Conservation (phyloP, 306 rosid species). For the Casuarina cunninghamiana region DNA sequence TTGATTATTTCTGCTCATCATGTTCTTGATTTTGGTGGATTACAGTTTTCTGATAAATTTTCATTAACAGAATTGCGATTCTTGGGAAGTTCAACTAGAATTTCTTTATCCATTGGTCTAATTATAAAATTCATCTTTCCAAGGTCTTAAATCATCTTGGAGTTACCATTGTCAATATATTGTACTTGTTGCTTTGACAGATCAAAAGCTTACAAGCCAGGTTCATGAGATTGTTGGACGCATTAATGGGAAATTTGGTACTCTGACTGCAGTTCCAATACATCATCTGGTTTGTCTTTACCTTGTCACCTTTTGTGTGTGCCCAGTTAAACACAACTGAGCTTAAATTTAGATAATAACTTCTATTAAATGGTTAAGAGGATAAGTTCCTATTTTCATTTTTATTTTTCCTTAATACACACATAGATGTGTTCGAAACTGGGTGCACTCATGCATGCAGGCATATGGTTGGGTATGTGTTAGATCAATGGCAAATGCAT, state of each 20-base stretch:
- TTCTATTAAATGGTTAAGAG: not conserved
- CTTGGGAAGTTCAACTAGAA: not conserved
- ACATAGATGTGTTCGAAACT: not conserved
- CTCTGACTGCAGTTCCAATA: constrained; percentile 91
- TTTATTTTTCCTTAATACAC: not conserved
- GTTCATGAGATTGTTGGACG: constrained; percentile 99
- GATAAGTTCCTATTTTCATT: not conserved
- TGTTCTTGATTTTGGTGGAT: not conserved
- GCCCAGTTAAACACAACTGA: not conserved
- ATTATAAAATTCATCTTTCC: constrained; percentile 1
- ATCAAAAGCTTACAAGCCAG: constrained; percentile 95
- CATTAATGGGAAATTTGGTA: constrained; percentile 96
- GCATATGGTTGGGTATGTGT: not conserved
- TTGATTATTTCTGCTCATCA: not conserved
- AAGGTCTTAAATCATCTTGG: not conserved
- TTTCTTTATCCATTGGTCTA: not conserved
- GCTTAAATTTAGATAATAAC: not conserved
- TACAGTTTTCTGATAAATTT: not conserved
- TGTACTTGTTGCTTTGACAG: constrained; percentile 44
- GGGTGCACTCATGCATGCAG: not conserved
- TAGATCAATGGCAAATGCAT: not conserved
- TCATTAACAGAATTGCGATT: not conserved
- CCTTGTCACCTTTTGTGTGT: constrained; percentile 23
- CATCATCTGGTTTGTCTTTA: constrained; percentile 83
- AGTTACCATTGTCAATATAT: not conserved